A percentile compares a stretch with the other conserved stretches of the same genome.
Evolutionary conservation across 1,284 basidiomycete species (phyloP).

Genomic region (Fomitopsis pinicola): DNA sequence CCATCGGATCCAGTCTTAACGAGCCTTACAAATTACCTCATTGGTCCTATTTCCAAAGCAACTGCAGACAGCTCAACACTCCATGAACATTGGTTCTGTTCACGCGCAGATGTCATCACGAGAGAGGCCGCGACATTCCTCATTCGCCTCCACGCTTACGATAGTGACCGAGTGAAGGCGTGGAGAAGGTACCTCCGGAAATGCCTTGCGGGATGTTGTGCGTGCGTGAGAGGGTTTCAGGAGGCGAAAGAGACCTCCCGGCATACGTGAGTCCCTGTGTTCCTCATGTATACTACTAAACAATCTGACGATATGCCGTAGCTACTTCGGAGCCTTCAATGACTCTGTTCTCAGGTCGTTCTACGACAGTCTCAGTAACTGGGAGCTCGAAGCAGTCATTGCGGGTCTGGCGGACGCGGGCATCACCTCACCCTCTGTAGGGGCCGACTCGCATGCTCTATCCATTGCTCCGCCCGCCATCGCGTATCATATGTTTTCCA

Average conservation of each 20-base stretch:
- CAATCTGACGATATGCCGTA: slow-evolving; percentile 40
- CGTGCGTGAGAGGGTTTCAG: slow-evolving; percentile 65
- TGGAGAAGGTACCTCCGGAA: slow-evolving; percentile 59
- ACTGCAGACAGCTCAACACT: not conserved
- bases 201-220: slow-evolving; percentile 58
- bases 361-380: slow-evolving; percentile 60
- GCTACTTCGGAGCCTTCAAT: slow-evolving; percentile 64
- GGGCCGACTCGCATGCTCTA: slow-evolving; percentile 26
- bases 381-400: slow-evolving; percentile 55
- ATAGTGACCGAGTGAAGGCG: slow-evolving; percentile 48
- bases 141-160: slow-evolving; percentile 76
- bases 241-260: slow-evolving; percentile 58
- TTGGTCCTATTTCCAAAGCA: slow-evolving; percentile 23
- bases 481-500: slow-evolving; percentile 66
- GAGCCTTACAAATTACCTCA: slow-evolving; percentile 53
- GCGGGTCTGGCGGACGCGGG: slow-evolving; percentile 37
- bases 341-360: slow-evolving; percentile 51
- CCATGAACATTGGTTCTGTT: slow-evolving; percentile 68
- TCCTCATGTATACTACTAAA: not conserved
- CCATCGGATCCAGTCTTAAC: slow-evolving; percentile 45
- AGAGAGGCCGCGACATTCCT: slow-evolving; percentile 72
- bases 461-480: slow-evolving; percentile 42
- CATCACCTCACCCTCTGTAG: slow-evolving; percentile 22
- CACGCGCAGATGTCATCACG: slow-evolving; percentile 45
- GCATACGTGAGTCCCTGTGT: slow-evolving; percentile 53